These are phyloP conservation scores for Purshia tridentata DNA, from an alignment of 306 rosid genomes.

Conservation along the genomic window DNA sequence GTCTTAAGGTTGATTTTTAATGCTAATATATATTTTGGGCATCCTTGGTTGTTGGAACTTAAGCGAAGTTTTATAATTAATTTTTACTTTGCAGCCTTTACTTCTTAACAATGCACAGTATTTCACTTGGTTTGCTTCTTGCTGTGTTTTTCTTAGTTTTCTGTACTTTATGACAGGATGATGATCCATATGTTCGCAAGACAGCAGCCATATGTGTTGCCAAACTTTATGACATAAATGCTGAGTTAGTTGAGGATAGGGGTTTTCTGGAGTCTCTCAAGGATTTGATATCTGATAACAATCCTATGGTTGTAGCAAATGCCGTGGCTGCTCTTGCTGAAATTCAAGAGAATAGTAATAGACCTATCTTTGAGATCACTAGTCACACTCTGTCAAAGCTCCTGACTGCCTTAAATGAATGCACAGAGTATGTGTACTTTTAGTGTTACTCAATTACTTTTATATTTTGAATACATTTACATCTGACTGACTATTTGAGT, in stretches of 20 bases:
- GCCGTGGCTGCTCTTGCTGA: conserved; percentile 98
- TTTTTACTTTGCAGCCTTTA: not conserved
- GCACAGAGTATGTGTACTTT: conserved; percentile 82
- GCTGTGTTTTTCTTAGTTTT: conserved; percentile 21
- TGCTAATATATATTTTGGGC: not conserved
- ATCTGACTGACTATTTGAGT: not conserved
- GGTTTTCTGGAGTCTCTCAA: conserved; percentile 92
- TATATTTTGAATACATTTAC: not conserved
- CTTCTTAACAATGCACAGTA: not conserved
- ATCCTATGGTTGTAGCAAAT: conserved; percentile 99
- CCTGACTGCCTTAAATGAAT: conserved; percentile 97
- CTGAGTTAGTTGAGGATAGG: conserved; percentile 97
- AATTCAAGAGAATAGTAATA: conserved; percentile 84
- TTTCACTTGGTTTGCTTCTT: conserved; percentile 4
- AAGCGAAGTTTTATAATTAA: conserved; percentile 6
- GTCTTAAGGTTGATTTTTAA: conserved; percentile 72
- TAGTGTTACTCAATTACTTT: not conserved
- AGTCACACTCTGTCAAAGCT: conserved; percentile 89
- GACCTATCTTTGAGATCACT: conserved; percentile 89
- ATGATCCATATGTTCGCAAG: conserved; percentile 98
- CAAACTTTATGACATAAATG: conserved; percentile 95
- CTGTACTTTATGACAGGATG: conserved; percentile 66
- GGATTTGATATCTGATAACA: conserved; percentile 99
- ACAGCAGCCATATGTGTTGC: conserved; percentile 99
- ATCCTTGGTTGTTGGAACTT: not conserved